Conservation (phyloP, 305 asterid genomes). For the Solanum hybrid region DNA sequence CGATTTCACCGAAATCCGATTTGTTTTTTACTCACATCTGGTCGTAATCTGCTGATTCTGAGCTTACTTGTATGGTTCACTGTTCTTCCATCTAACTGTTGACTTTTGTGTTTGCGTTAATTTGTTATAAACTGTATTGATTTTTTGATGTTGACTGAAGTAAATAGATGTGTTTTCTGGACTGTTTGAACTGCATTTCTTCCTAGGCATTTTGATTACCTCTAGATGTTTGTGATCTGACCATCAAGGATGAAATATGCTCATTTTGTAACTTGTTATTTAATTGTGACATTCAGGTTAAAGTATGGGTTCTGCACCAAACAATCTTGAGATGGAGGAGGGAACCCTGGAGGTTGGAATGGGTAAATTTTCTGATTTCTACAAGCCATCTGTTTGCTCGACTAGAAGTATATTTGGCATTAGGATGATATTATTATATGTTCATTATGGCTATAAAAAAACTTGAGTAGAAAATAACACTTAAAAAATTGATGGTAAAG, state of each 20-base stretch:
- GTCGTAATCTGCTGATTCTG: not conserved
- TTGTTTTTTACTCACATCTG: not conserved
- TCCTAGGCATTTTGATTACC: not conserved
- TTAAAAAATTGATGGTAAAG: not conserved
- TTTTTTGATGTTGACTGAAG: not conserved
- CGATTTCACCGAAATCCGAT: not conserved
- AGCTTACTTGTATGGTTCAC: not conserved
- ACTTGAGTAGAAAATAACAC: not conserved
- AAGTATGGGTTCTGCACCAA: conserved; percentile 53
- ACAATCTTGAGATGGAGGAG: conserved; percentile 66
- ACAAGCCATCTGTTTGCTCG: not conserved
- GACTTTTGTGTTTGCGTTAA: not conserved
- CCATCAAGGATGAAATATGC: not conserved
- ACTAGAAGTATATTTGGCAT: not conserved
- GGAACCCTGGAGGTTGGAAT: conserved; percentile 95
- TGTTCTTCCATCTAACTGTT: not conserved
- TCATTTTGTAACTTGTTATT: not conserved
- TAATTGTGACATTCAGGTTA: conserved; percentile 5
- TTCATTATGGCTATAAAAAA: not conserved
- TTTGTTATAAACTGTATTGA: not conserved
- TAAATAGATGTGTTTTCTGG: not conserved
- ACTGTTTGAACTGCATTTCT: not conserved
- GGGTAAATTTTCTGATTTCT: conserved; percentile 37
- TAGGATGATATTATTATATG: not conserved
- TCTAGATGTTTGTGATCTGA: not conserved